Conservation (phyloP, 179 eudicot species). For the Silene vulgaris region DNA sequence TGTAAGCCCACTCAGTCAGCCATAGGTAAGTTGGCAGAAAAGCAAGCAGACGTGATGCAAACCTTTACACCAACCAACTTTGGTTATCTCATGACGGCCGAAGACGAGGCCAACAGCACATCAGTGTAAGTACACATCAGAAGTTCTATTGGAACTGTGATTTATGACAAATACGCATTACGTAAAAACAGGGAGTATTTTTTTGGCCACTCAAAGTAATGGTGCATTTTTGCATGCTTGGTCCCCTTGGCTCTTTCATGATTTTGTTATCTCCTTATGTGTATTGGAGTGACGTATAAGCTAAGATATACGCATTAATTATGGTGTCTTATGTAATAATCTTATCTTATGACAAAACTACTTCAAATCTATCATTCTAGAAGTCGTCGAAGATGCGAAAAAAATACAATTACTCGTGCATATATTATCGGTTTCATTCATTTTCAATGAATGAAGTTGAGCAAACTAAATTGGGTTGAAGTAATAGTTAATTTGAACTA, state of each 20-base stretch:
- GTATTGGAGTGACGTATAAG: constrained; percentile 1
- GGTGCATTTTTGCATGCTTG: not conserved
- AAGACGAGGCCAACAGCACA: not conserved
- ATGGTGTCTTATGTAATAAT: not conserved
- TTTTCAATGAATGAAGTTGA: too few relatives aligned
- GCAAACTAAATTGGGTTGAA: too few relatives aligned
- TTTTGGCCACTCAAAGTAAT: not conserved
- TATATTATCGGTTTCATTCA: too few relatives aligned
- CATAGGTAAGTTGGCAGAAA: too few relatives aligned
- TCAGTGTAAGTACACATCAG: too few relatives aligned
- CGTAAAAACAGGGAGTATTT: not conserved
- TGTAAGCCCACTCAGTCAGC: not conserved
- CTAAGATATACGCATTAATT: not conserved
- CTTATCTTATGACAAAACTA: not conserved
- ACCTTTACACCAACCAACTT: too few relatives aligned
- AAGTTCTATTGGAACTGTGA: not conserved
- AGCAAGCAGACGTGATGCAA: too few relatives aligned
- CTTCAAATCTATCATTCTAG: not conserved
- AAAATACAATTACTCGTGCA: too few relatives aligned
- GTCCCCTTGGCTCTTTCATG: not conserved
- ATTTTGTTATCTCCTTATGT: not conserved
- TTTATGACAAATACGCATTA: not conserved
- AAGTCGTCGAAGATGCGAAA: not conserved
- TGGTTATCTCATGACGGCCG: not conserved
- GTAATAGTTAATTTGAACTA: too few relatives aligned